Percentiles rank a stretch among this genome's conserved stretches.
Conservation (phyloP, 2,329 filamentous ascomycete genomes). For the Phoma sp. region DNA sequence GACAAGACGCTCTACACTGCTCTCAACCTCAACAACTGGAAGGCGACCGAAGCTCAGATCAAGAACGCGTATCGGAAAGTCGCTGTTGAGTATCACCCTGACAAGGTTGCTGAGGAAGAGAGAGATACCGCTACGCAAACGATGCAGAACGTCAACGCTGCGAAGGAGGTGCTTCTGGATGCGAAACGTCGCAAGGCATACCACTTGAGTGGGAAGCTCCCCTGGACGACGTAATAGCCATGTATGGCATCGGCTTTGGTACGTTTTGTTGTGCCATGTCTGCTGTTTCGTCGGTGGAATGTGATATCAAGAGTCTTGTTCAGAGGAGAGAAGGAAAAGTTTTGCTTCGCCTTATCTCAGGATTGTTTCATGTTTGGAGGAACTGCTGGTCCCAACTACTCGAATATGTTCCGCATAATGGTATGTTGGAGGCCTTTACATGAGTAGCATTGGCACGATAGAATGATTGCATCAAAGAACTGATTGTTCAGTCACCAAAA, state of each 20-base stretch:
- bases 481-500: not conserved
- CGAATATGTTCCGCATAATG: not conserved
- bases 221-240: constrained; percentile 8
- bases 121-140: constrained; percentile 19
- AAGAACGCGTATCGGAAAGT: constrained; percentile 24
- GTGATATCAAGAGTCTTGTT: not conserved
- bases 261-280: not conserved
- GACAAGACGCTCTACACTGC: constrained; percentile 27
- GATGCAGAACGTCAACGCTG: constrained; percentile 37
- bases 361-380: not conserved
- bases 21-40: constrained; percentile 24
- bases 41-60: constrained; percentile 20
- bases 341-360: not conserved
- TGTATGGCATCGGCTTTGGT: not conserved
- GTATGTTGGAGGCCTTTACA: not conserved
- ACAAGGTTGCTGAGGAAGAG: constrained; percentile 22
- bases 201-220: constrained; percentile 19
- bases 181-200: constrained; percentile 16
- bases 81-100: constrained; percentile 28
- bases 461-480: too few species aligned
- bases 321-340: constrained; percentile 1
- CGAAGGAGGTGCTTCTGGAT: constrained; percentile 32
- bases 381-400: not conserved
- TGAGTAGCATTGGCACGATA: constrained; percentile 4
- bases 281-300: not conserved